Evolutionary conservation across 345 rosid species (phyloP), one percentile per base, ranked within the genome.

Genomic region (Melaleuca quinquenervia): DNA sequence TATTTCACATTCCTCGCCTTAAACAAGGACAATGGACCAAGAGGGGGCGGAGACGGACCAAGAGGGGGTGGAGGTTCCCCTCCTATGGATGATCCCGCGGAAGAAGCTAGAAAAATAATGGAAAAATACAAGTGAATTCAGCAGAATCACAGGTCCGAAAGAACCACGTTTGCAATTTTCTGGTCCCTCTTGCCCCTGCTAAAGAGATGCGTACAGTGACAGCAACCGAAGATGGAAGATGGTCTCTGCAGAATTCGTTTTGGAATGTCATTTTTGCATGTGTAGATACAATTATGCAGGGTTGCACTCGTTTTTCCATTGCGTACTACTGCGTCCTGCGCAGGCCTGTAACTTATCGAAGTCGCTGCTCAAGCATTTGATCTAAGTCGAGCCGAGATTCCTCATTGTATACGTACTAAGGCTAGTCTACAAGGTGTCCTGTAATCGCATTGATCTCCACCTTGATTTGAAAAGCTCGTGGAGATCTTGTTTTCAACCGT

Each of bases 31-130:
- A 88, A 91, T 64, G 90, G 92, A 74, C 92, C 95, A 5, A 92
- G 86, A 87, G 92, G 90, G 45, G 92, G 91, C 50, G 85, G 93
- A 18, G 92, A 91, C 8, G 45, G 64, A 45, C 27, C 89, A 22
- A 84, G 48, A 27, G 85, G 85, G 41, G 84, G 85, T 26, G 74
- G 54, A 12, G 48, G 84, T 41, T 11, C 80, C 84, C 85, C 94
- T 89, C 89, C 92, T 80, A 86, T 88, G 11, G 94, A 95, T 26
- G 94, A 93, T 51, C 84, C 94, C 5, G 55, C 90, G 24, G 94
- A 93, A 90, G 99, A 97, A 94, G 98, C 98, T 84, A 93, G 93
- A 85, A 94, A 92, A 91, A 97, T 97, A 87, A 96, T 96, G 98
- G 98, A 96, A 24, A 97, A 95, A 91, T 97, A 96, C 94, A 97